Conservation (phyloP, 148 eudicot genomes). For the Polygonum aviculare region DNA sequence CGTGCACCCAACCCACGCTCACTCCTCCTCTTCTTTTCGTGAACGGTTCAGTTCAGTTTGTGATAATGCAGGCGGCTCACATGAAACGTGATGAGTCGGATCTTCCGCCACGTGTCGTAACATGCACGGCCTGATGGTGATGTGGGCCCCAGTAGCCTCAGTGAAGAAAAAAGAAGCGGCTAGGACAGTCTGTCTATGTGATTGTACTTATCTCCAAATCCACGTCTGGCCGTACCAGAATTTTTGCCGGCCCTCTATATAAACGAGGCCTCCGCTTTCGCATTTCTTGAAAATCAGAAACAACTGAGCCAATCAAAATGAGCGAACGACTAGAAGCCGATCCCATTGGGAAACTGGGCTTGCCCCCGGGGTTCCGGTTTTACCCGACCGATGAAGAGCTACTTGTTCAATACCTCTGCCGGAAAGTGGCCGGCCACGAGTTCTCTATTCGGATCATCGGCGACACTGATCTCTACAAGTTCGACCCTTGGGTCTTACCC, state of each 20-base stretch:
- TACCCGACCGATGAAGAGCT: conserved; percentile 41
- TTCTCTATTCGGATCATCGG: conserved; percentile 25
- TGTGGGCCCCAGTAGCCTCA: background rate
- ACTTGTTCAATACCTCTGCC: conserved; percentile 28
- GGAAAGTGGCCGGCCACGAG: conserved; percentile 23
- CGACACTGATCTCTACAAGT: conserved; percentile 29
- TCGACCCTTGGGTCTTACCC: conserved; percentile 37
- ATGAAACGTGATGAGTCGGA: background rate
- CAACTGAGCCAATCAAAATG: background rate
- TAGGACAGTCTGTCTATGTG: background rate
- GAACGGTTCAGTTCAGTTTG: background rate
- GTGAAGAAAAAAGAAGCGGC: background rate
- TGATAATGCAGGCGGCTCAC: background rate
- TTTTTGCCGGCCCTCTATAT: background rate
- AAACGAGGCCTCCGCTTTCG: background rate
- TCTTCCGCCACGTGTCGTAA: background rate
- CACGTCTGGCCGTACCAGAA: background rate
- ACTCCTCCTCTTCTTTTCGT: background rate
- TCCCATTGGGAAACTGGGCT: conserved; percentile 16
- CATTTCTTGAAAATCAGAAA: background rate
- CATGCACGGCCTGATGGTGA: background rate
- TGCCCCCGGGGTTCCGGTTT: conserved; percentile 38
- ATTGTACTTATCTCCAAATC: background rate
- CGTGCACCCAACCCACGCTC: background rate
- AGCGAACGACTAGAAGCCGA: background rate